These are phyloP conservation scores for Hippophae tibetana DNA, from an alignment of 306 rosid genomes.

Conservation along the genomic window DNA sequence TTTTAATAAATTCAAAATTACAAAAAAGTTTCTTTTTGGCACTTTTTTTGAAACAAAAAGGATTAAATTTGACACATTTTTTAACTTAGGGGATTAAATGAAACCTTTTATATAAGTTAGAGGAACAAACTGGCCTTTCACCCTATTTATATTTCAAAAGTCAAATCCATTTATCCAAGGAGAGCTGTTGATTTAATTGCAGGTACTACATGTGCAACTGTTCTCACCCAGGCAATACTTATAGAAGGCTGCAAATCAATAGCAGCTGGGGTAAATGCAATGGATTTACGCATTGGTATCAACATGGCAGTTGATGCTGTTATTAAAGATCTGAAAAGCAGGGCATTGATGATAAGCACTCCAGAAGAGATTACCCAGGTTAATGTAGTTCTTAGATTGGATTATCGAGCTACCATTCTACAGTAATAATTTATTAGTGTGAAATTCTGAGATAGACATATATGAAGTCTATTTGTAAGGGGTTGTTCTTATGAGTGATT, in stretches of 20 bases:
- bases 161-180: constrained; percentile 5
- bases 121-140: too few species aligned
- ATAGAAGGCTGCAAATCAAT: constrained; percentile 82
- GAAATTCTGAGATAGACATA: background rate
- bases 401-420: constrained; percentile 1
- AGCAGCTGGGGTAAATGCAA: constrained; percentile 87
- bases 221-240: constrained; percentile 87
- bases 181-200: constrained; percentile 22
- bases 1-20: too few species aligned
- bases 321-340: constrained; percentile 66
- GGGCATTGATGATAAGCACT: constrained; percentile 80
- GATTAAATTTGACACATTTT: too few species aligned
- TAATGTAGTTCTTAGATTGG: constrained; percentile 13
- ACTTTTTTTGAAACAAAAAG: too few species aligned
- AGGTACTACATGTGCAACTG: constrained; percentile 98
- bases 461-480: background rate
- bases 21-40: too few species aligned
- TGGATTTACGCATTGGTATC: constrained; percentile 86
- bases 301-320: constrained; percentile 83
- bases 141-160: background rate
- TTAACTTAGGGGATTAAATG: too few species aligned
- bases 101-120: too few species aligned
- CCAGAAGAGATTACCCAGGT: constrained; percentile 95
- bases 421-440: constrained; percentile 5
- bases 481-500: background rate